Evolutionary conservation across 371 early-diverging fungal species (phyloP), one percentile per base, ranked within the genome.

Genomic region (Mucor racemosus): DNA sequence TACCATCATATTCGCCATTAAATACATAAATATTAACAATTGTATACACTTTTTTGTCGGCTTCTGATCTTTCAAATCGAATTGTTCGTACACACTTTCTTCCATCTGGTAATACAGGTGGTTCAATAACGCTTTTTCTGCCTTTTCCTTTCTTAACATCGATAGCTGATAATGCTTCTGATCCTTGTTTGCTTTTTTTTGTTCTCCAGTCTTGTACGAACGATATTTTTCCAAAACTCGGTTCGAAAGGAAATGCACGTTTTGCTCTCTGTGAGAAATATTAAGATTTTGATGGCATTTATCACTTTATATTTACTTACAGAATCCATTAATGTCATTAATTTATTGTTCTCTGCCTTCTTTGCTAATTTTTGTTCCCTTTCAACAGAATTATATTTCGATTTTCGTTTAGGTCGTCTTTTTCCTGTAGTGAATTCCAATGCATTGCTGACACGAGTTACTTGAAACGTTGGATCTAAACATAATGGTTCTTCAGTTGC

Each of bases 291-390:
- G 36, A 6, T 21, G 17, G 13, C 19, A 19, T 39, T 21, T 57
- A 17, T 11, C 38, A 38, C 11, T 11, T 11, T 19, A 10, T 21
- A 21, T 17, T 19, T 38, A 44, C 65, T 48, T 79, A 87, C 87
- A 60, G 80, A 73, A 75, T 88, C 88, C 85, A 85, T 86, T 64
- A 86, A 64, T 64, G 86, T 83, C 88, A 88, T 85, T 3, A 86
- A 57, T 64, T 84, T 86, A 64, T 80, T 82, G 38, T 80, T 82
- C 58, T 88, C 88, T 48, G 82, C 80, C 72, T 86, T 85, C 60
- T 84, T 80, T 31, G 84, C 86, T 36, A 84, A 69, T 58, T 86
- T 85, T 54, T 85, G 85, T 53, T 86, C 88, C 15, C 85, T 71
- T 58, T 88, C 88, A 9, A 83, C 72, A 26, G 87, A 88, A 64